Evolutionary conservation across 176 grass and related monocot species (phyloP).

Genomic region (Dendrocalamus sinicus): DNA sequence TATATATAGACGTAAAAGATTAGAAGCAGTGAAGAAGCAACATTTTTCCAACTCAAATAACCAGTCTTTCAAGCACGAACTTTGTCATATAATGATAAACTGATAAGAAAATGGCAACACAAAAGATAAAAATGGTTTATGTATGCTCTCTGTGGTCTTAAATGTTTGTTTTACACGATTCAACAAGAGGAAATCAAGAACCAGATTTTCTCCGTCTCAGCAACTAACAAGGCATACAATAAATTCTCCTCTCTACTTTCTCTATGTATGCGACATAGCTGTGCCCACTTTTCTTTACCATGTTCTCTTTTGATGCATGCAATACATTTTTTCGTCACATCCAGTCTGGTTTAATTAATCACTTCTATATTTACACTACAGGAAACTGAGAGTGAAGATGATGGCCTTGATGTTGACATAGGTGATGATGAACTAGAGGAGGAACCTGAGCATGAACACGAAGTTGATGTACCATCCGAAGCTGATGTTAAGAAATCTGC

Average conservation of each 20-base stretch:
- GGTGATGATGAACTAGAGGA: constrained; percentile 56
- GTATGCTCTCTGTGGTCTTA: background rate
- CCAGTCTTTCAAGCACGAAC: background rate
- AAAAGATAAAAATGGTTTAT: background rate
- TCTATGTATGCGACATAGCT: background rate
- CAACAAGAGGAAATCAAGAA: background rate
- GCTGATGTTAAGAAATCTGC: constrained; percentile 35
- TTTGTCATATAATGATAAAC: constrained; percentile 27
- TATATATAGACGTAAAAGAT: background rate
- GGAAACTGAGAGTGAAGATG: constrained; percentile 76
- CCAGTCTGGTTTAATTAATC: constrained; percentile 14
- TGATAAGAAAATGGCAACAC: background rate
- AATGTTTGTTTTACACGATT: background rate
- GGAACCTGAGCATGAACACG: constrained; percentile 56
- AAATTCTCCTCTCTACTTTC: background rate
- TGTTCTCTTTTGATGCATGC: constrained; percentile 9
- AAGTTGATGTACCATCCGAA: constrained; percentile 44
- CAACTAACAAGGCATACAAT: constrained; percentile 18
- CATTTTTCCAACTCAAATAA: constrained; percentile 2
- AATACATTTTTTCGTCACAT: background rate
- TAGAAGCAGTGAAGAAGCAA: background rate
- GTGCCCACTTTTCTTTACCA: background rate
- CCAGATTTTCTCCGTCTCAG: background rate
- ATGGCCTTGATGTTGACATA: constrained; percentile 60
- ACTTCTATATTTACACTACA: constrained; percentile 21